phyloP scores from a whole-genome alignment of 495 filamentous ascomycete species.

The Talaromyces borbonicus region DNA sequence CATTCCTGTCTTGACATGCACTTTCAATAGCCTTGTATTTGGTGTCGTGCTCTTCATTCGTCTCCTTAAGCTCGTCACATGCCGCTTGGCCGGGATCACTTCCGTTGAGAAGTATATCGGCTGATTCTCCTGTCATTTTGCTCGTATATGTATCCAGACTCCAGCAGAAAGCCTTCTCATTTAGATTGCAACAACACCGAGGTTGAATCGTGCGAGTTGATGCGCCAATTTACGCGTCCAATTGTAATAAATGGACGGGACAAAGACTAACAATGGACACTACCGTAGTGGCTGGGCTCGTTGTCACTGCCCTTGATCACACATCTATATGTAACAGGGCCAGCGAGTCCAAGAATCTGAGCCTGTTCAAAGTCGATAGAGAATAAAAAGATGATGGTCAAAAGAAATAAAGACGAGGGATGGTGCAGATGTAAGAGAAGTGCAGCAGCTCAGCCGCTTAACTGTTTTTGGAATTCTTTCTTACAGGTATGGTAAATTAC shows the following conservation, averaged over 20 bases:
- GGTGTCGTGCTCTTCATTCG: not conserved
- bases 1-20: constrained; percentile 57
- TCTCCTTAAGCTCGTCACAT: not conserved
- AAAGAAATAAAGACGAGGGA: not conserved
- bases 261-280: too few species aligned
- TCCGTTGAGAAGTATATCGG: not conserved
- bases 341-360: too few species aligned
- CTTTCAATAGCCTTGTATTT: constrained; percentile 43
- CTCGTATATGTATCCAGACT: not conserved
- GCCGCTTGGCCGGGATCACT: not conserved
- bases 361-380: too few species aligned
- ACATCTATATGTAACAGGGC: too few species aligned
- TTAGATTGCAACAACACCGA: too few species aligned
- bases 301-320: too few species aligned
- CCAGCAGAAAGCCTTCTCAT: too few species aligned
- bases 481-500: not conserved
- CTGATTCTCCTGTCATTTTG: not conserved
- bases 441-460: not conserved
- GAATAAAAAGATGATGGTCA: too few species aligned
- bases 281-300: too few species aligned
- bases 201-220: too few species aligned
- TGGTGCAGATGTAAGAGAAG: not conserved
- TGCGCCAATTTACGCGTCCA: too few species aligned
- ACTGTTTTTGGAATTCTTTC: not conserved
- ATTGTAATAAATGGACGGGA: too few species aligned